Conservation (phyloP, 352 stramenopile genomes). For the Globisporangium splendens region DNA sequence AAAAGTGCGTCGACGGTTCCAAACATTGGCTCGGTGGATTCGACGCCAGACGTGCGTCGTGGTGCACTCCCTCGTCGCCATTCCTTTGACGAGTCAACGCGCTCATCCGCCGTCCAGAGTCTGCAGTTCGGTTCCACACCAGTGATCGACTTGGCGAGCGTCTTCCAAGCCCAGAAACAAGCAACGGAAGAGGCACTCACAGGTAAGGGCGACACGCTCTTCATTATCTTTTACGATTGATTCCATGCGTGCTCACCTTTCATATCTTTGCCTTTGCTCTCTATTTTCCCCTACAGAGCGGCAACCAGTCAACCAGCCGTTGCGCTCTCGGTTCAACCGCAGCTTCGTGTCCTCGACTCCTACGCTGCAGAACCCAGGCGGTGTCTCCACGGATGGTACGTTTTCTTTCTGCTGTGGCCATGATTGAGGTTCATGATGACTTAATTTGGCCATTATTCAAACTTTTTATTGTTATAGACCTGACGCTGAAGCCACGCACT, state of each 20-base stretch:
- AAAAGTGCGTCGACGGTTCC: constrained; percentile 19
- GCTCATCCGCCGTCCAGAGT: constrained; percentile 33
- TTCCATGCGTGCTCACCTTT: no score
- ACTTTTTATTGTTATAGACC: constrained; percentile 19
- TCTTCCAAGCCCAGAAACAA: constrained; percentile 4
- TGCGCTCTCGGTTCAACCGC: constrained; percentile 49
- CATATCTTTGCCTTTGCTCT: not conserved
- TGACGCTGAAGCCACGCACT: constrained; percentile 37
- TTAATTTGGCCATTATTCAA: not conserved
- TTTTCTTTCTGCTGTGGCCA: constrained; percentile 25
- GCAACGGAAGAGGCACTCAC: constrained; percentile 4
- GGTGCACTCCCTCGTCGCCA: constrained; percentile 34
- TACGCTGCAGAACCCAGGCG: constrained; percentile 18
- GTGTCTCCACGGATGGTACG: constrained; percentile 37
- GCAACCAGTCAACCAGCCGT: constrained; percentile 35
- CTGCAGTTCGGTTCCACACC: constrained; percentile 46
- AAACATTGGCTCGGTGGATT: constrained; percentile 42
- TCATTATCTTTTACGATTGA: no score
- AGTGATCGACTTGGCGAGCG: constrained; percentile 8
- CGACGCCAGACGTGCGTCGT: constrained; percentile 33
- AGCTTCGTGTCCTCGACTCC: constrained; percentile 32
- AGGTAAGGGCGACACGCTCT: constrained; percentile 6
- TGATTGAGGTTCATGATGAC: constrained; percentile 79
- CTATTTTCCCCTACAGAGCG: constrained; percentile 24
- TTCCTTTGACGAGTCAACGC: constrained; percentile 16